A percentile compares a stretch with the other conserved stretches of the same genome.
phyloP scores from a whole-genome alignment of 768 basidiomycete species.

The Floccularia luteovirens region DNA sequence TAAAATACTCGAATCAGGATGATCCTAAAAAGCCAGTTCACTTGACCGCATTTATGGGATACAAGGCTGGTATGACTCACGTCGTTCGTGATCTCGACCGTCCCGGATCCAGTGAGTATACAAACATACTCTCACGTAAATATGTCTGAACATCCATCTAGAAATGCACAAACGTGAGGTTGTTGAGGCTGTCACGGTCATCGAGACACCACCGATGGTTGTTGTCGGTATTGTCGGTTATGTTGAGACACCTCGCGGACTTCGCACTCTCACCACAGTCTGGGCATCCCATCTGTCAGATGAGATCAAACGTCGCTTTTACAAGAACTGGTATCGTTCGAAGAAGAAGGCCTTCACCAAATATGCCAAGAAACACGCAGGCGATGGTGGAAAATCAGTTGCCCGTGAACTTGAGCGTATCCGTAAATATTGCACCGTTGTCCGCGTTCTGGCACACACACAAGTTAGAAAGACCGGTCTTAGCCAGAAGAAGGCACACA shows the following conservation, averaged over 20 bases:
- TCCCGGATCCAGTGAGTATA: constrained; percentile 90
- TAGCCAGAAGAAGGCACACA: constrained; percentile 98
- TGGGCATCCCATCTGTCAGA: constrained; percentile 98
- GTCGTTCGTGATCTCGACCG: constrained; percentile 98
- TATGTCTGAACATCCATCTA: constrained; percentile 20
- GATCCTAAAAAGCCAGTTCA: constrained; percentile 99
- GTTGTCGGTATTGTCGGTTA: constrained; percentile 98
- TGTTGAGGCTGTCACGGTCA: constrained; percentile 92
- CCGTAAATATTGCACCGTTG: constrained; percentile 99
- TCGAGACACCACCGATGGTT: constrained; percentile 96
- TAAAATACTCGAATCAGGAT: constrained; percentile 49
- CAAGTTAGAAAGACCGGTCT: constrained; percentile 98
- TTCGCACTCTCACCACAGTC: constrained; percentile 97
- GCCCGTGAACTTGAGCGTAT: constrained; percentile 97
- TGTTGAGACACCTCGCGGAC: constrained; percentile 98
- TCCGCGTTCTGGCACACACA: constrained; percentile 98
- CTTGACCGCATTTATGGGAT: constrained; percentile 96
- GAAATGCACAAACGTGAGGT: constrained; percentile 99
- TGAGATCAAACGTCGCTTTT: constrained; percentile 97
- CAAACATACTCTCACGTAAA: neutral
- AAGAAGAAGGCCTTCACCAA: constrained; percentile 99
- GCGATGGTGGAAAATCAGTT: constrained; percentile 87
- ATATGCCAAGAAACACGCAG: constrained; percentile 99
- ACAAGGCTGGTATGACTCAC: constrained; percentile 99
- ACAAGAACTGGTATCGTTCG: constrained; percentile 99